Evolutionary conservation across 2,329 filamentous ascomycete species (phyloP).

Genomic region (Pseudopithomyces maydicus): DNA sequence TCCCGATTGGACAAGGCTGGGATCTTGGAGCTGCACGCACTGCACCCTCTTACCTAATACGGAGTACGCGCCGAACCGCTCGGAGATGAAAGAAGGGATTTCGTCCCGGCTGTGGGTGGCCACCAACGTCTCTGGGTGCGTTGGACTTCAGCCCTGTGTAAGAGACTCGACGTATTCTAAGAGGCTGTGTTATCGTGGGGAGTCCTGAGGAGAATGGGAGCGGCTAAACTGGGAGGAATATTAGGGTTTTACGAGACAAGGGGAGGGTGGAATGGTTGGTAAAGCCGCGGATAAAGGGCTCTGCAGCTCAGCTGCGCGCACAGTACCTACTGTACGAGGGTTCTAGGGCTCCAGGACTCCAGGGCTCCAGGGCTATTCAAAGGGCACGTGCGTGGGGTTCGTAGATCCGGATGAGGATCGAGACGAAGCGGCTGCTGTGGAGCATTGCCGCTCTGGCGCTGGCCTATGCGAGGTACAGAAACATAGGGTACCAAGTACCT

Average conservation of each 20-base stretch:
- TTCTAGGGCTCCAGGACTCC: no score
- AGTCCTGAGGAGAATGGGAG: no score
- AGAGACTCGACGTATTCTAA: no score
- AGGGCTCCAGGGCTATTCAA: no score
- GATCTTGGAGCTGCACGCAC: background rate
- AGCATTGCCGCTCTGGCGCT: background rate
- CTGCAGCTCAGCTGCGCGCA: background rate
- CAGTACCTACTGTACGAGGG: no score
- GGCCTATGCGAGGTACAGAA: background rate
- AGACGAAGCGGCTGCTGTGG: conserved; percentile 1
- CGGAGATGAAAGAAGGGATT: conserved; percentile 1
- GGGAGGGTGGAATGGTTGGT: background rate
- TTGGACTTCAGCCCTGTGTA: no score
- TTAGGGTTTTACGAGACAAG: background rate
- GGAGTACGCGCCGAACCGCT: background rate
- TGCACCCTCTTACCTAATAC: background rate
- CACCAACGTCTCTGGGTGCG: background rate
- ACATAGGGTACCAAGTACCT: background rate
- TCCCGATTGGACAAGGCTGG: background rate
- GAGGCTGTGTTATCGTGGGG: no score
- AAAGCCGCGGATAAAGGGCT: background rate
- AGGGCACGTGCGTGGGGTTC: background rate
- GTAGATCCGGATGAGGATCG: background rate
- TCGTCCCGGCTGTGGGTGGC: background rate
- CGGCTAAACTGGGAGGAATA: background rate